Evolutionary conservation across 306 rosid species (phyloP), one percentile per base, ranked within the genome.

Genomic region (Dryas drummondii): DNA sequence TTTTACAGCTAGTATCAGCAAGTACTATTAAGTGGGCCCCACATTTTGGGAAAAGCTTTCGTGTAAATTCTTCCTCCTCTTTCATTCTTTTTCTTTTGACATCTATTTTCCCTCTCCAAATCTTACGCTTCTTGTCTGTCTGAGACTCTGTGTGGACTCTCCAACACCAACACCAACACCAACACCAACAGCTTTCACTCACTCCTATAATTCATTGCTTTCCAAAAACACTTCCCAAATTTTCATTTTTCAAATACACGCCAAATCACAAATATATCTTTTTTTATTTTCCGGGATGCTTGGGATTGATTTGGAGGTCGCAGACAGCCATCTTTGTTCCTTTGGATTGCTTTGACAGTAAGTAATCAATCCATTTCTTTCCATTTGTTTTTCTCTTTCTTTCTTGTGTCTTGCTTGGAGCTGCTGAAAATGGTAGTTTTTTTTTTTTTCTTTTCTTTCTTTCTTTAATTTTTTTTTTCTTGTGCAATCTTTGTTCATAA

Each of bases 341-440:
- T 51, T 78, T 79, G 82, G 74, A 71, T 89, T 88, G 89, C 96
- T 88, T 88, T 88, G 57, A 72, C 79, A 77, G 90, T 87, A 90
- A 84, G 98, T 79, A 78, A 68, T 76, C 83, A 82, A 74, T 73
- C 84, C 66, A 58, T 61, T 76, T 42, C 15, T 40, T 13, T 10
- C 55, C 50, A 4, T 2, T 15, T 66, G 5, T 12, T 9, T 62
- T 45, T 9, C 8, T 4, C 1, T 47, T 56, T 32, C 27, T 48
- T 2, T 47, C 71, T 40, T 79, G 50, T 52, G 57, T 13, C 46
- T 85, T 78, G 74, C 10, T 5, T 75, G 48, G 54, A 80, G 84
- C 56, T 78, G 74, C 55, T 79, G 76, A 45, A 76, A 75, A 80
- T 87, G 83, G 71, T 32, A 42, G 63, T 37, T 85, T 72, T 47